Percentiles rank a stretch among this genome's conserved stretches.
Conservation (phyloP, 1,284 basidiomycete species). For the Sporisorium graminicola region DNA sequence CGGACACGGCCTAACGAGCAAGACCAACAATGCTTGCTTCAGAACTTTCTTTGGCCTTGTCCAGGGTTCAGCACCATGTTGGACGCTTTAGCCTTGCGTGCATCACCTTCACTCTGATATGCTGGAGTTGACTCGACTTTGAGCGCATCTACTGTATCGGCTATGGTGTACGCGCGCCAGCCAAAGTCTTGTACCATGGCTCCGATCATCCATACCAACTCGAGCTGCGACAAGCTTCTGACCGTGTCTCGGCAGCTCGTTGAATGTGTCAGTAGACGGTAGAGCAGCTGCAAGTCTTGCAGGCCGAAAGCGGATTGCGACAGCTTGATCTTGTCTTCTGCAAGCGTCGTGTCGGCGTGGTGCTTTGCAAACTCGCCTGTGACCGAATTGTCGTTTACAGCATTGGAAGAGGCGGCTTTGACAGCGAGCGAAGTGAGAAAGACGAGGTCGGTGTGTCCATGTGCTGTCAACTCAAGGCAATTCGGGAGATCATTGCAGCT, state of each 20-base stretch:
- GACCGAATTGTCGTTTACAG: neutral
- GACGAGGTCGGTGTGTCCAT: constrained; percentile 33
- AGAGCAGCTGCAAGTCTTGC: constrained; percentile 14
- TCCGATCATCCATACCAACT: constrained; percentile 26
- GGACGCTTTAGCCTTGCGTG: constrained; percentile 27
- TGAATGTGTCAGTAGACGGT: neutral
- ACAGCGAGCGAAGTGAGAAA: constrained; percentile 13
- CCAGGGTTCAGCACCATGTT: constrained; percentile 35
- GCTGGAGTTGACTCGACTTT: constrained; percentile 25
- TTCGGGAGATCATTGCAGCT: neutral
- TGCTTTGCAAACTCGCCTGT: constrained; percentile 15
- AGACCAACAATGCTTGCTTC: neutral
- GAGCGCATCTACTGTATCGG: constrained; percentile 19
- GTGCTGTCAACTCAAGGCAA: constrained; percentile 21
- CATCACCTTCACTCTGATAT: constrained; percentile 9
- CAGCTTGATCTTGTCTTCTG: constrained; percentile 31
- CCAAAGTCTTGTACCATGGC: constrained; percentile 27
- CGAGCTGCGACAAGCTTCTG: constrained; percentile 15
- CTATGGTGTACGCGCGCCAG: constrained; percentile 19
- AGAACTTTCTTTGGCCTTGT: constrained; percentile 31
- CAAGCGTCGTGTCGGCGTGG: constrained; percentile 14
- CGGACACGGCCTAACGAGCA: neutral
- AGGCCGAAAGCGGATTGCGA: constrained; percentile 17
- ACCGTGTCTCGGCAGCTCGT: neutral
- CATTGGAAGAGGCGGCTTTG: constrained; percentile 6